A percentile compares a stretch with the other conserved stretches of the same genome.
phyloP scores from a whole-genome alignment of 768 basidiomycete species.

The Termitomyces sp. region DNA sequence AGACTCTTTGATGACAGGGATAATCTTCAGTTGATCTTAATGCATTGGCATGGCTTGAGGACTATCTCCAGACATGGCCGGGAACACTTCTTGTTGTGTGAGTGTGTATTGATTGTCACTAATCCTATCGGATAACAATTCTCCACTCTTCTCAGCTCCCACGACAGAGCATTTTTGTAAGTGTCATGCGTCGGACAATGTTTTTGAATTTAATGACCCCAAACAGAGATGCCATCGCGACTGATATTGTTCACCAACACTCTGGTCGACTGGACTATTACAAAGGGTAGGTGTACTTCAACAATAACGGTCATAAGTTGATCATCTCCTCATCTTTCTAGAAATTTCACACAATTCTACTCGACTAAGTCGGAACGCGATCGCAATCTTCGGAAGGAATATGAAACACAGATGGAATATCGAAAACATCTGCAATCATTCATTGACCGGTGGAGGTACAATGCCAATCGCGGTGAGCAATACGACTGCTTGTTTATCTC shows the following conservation, averaged over 20 bases:
- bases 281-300: constrained; percentile 65
- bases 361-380: constrained; percentile 96
- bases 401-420: constrained; percentile 94
- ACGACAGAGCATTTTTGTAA: constrained; percentile 94
- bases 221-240: constrained; percentile 86
- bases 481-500: not conserved
- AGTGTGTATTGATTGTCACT: not conserved
- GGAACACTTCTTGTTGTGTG: constrained; percentile 92
- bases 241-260: constrained; percentile 97
- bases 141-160: constrained; percentile 54
- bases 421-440: constrained; percentile 95
- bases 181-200: constrained; percentile 15
- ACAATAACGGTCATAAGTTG: not conserved
- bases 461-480: constrained; percentile 80
- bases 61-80: constrained; percentile 93
- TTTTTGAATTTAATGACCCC: not conserved
- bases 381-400: constrained; percentile 88
- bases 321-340: constrained; percentile 22
- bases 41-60: constrained; percentile 96
- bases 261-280: constrained; percentile 93
- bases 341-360: constrained; percentile 98
- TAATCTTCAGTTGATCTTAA: constrained; percentile 73
- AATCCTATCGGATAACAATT: constrained; percentile 1
- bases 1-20: not conserved
- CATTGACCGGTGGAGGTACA: constrained; percentile 98